Conservation (phyloP, 441 rosid species). For the Pelargonium exstipulatum region DNA sequence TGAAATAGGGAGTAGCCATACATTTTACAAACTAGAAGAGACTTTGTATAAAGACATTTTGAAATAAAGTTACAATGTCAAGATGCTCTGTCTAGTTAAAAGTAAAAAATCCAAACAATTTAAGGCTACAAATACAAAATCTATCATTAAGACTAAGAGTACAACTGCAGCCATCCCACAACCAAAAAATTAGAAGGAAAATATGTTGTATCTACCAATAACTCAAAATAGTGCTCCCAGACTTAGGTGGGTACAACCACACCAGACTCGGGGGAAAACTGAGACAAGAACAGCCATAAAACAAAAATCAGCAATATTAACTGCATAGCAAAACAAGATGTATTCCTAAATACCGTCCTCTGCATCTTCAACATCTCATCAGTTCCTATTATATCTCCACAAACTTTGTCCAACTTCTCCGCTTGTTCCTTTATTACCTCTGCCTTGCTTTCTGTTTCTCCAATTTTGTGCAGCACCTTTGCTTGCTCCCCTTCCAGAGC, state of each 20-base stretch:
- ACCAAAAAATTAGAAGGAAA: neutral
- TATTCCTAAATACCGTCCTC: conserved; percentile 36
- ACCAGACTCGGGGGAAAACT: conserved; percentile 34
- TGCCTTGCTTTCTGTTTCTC: conserved; percentile 44
- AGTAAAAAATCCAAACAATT: neutral
- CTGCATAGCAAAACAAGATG: conserved; percentile 49
- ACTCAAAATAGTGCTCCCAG: neutral
- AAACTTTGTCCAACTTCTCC: conserved; percentile 25
- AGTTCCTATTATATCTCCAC: conserved; percentile 31
- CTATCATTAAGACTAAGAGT: neutral
- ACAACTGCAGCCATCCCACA: neutral
- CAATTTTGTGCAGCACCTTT: conserved; percentile 35
- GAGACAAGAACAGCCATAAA: conserved; percentile 33
- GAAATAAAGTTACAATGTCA: neutral
- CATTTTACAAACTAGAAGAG: neutral
- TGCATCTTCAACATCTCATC: conserved; percentile 48
- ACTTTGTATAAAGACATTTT: neutral
- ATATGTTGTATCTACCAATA: neutral
- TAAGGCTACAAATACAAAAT: neutral
- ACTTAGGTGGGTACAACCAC: conserved; percentile 46
- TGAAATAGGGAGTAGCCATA: neutral
- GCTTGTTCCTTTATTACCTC: conserved; percentile 40
- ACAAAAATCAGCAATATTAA: conserved; percentile 44
- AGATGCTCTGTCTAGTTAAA: neutral
- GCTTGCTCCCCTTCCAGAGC: neutral